Evolutionary conservation across 306 rosid species (phyloP).

Genomic region (Lathyrus oleraceus): DNA sequence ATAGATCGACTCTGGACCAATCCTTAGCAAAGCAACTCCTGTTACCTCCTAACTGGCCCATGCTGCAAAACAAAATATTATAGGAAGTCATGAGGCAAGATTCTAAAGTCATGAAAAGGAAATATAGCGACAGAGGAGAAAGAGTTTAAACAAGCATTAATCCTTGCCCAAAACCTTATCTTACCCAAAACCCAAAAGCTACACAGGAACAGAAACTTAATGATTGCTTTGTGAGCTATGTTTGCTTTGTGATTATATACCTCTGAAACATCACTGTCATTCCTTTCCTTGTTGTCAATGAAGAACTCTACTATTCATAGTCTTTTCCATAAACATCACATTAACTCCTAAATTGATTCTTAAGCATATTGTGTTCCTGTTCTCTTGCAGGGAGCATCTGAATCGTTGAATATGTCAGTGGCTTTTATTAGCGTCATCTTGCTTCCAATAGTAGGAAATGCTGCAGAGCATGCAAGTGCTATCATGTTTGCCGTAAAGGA

Average conservation of each 20-base stretch:
- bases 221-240: slow-evolving; percentile 5
- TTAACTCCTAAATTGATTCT: slow-evolving; percentile 16
- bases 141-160: not conserved
- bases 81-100: not conserved
- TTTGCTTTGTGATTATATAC: slow-evolving; percentile 24
- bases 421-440: slow-evolving; percentile 89
- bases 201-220: slow-evolving; percentile 7
- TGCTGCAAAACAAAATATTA: slow-evolving; percentile 7
- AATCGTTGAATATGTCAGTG: slow-evolving; percentile 70
- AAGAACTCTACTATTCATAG: not conserved
- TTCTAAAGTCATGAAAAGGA: not conserved
- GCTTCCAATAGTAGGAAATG: slow-evolving; percentile 84
- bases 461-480: slow-evolving; percentile 80
- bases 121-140: not conserved
- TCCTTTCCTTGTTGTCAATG: not conserved
- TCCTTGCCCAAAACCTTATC: not conserved
- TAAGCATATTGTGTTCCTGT: slow-evolving; percentile 26
- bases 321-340: not conserved
- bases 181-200: not conserved
- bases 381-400: slow-evolving; percentile 83
- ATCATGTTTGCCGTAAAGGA: slow-evolving; percentile 96
- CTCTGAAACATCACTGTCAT: not conserved
- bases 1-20: not conserved
- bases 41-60: not conserved
- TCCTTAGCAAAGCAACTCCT: not conserved